phyloP scores from a whole-genome alignment of 352 stramenopile genomes.

The Phytophthora pistaciae region DNA sequence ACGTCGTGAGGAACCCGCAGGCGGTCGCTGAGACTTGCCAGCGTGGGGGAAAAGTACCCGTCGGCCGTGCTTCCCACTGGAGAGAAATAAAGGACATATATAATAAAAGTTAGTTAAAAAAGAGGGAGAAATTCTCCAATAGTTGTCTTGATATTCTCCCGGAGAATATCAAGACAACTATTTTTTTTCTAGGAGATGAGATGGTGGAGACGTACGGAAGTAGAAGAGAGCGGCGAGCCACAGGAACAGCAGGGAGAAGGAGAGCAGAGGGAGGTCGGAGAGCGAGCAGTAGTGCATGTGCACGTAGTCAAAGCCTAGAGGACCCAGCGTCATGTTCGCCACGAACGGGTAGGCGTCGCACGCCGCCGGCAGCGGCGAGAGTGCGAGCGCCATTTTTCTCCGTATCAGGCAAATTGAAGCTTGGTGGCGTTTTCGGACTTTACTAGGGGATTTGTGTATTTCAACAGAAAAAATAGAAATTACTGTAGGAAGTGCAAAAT shows the following conservation, averaged over 20 bases:
- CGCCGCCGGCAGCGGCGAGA: conserved; percentile 18
- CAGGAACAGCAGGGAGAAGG: conserved; percentile 56
- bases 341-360: conserved; percentile 48
- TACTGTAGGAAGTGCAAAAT: neutral
- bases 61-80: conserved; percentile 97
- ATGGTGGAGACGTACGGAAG: conserved; percentile 60
- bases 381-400: conserved; percentile 3
- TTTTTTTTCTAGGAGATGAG: neutral
- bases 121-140: too few species aligned
- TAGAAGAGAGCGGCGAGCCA: conserved; percentile 87
- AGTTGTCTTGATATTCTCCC: too few species aligned
- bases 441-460: too few species aligned
- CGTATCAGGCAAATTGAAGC: neutral
- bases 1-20: conserved; percentile 92
- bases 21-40: conserved; percentile 95
- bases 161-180: neutral
- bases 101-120: too few species aligned
- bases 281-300: conserved; percentile 83
- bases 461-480: neutral
- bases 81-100: conserved; percentile 16
- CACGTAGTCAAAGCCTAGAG: conserved; percentile 83
- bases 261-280: conserved; percentile 53
- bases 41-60: conserved; percentile 97
- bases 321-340: conserved; percentile 73
- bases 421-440: neutral